A percentile compares a stretch with the other conserved stretches of the same genome.
phyloP scores from a whole-genome alignment of 2,329 filamentous ascomycete species.

The Aspergillus oerlinghausenensis region DNA sequence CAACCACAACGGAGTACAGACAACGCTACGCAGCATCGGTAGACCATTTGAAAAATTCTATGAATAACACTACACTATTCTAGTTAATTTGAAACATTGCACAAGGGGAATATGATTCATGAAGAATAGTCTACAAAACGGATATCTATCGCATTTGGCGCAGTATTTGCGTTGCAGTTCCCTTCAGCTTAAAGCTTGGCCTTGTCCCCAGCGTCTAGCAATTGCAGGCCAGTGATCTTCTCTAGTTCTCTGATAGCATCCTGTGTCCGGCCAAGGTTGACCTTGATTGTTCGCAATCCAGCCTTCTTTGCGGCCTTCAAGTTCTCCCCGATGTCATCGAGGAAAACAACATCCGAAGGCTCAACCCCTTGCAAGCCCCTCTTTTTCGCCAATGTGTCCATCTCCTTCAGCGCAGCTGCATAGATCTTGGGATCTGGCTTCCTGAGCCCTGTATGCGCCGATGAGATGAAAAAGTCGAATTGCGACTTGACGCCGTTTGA shows the following conservation, averaged over 20 bases:
- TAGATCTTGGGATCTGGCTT: slow-evolving; percentile 88
- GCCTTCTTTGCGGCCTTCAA: slow-evolving; percentile 69
- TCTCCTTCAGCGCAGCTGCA: slow-evolving; percentile 61
- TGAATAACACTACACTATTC: not conserved
- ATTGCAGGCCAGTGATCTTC: slow-evolving; percentile 60
- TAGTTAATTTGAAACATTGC: not conserved
- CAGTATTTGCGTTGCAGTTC: not conserved
- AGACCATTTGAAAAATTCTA: not conserved
- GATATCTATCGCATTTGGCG: slow-evolving; percentile 1
- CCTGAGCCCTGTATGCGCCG: slow-evolving; percentile 77
- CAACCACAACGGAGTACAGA: not conserved
- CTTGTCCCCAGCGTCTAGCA: slow-evolving; percentile 35
- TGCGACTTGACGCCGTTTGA: slow-evolving; percentile 57
- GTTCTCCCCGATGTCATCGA: slow-evolving; percentile 95
- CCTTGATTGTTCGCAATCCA: slow-evolving; percentile 81
- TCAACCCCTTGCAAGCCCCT: slow-evolving; percentile 54
- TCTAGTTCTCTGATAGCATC: slow-evolving; percentile 83
- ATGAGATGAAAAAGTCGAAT: slow-evolving; percentile 86
- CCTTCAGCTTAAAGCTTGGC: slow-evolving; percentile 27
- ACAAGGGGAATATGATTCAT: not conserved
- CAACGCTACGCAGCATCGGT: not conserved
- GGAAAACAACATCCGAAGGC: slow-evolving; percentile 70
- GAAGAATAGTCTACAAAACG: not conserved
- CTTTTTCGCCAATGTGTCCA: slow-evolving; percentile 59
- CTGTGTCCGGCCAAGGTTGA: slow-evolving; percentile 69